Base-by-base conservation (phyloP, 768 basidiomycete genomes). In the Russula dissimulans region DNA sequence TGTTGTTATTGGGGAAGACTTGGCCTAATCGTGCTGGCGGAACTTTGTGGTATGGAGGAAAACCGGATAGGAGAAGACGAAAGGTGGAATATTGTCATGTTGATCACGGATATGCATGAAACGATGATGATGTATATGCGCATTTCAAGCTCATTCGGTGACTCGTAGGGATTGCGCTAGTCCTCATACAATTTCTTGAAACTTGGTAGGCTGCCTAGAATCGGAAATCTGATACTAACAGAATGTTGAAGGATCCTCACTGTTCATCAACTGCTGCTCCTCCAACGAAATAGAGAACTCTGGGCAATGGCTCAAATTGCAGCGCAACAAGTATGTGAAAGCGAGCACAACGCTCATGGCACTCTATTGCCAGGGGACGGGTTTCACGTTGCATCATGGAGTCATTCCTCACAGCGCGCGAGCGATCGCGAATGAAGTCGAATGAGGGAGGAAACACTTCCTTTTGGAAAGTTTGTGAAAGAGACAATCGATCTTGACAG, bases 171-270 rank as follows among this genome's bases (percentile, higher is more conserved):
- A 9, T 77, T 79, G 0, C 80, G 71, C 59, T 89, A 85, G 67
- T 97, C 95, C 64, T 90, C 85, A 69, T 97, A 95, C 67, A 92
- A 94, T 69, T 97, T 90, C 71, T 91, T 93, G 57, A 98, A 78
- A 67, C 88, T 91, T 71, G 91, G 91, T 41, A 97, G 79, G 93
- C 95, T 98, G 66, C n/a, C 32, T 49, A 12, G 9, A 18, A 39
- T 45, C 29, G 47, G 31, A n/a, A 22, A 48, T 44, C 47, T 41
- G 14, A 42, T 36, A 58, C 57, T 54, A 45, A 39, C 36, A 54
- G 43, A 54, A 29, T 46, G 51, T 49, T 34, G 3, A 60, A 31
- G 22, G 34, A 36, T 2, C 77, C 90, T 64, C 66, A 97, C 93
- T 87, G 69, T 95, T 91, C 83, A 91, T 90, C 42, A 95, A 77